Conservation (phyloP, 1,139 yeast genomes). For the Yamadazyma aaseri region DNA sequence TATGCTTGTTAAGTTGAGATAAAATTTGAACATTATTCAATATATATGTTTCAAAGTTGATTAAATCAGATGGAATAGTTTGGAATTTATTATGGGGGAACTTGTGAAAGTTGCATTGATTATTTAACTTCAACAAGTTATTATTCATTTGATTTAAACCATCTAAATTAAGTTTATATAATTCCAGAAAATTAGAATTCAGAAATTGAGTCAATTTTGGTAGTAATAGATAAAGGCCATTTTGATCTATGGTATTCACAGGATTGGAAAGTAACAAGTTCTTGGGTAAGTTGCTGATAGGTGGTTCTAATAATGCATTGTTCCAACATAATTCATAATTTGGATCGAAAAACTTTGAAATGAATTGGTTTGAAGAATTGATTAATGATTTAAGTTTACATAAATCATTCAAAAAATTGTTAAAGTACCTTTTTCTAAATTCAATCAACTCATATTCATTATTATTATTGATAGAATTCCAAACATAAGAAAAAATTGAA, state of each 20-base stretch:
- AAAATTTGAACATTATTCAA: conserved; percentile 34
- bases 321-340: conserved; percentile 49
- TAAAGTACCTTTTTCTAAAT: conserved; percentile 41
- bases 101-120: conserved; percentile 35
- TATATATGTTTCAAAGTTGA: conserved; percentile 35
- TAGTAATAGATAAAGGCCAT: conserved; percentile 42
- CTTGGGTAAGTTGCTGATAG: conserved; percentile 40
- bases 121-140: conserved; percentile 34
- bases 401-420: conserved; percentile 35
- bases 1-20: conserved; percentile 34
- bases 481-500: conserved; percentile 42
- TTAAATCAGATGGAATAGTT: conserved; percentile 34
- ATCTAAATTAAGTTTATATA: conserved; percentile 23
- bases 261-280: conserved; percentile 45
- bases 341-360: conserved; percentile 48
- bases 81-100: conserved; percentile 21
- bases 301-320: conserved; percentile 48
- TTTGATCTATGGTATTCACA: conserved; percentile 44
- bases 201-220: conserved; percentile 38
- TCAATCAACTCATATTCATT: conserved; percentile 41
- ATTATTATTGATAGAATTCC: conserved; percentile 39
- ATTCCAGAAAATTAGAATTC: conserved; percentile 26
- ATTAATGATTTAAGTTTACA: conserved; percentile 18
- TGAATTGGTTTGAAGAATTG: conserved; percentile 26
- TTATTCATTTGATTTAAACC: conserved; percentile 35